Base-by-base conservation (phyloP, 2,329 filamentous ascomycete species). In the Madurella fahalii region DNA sequence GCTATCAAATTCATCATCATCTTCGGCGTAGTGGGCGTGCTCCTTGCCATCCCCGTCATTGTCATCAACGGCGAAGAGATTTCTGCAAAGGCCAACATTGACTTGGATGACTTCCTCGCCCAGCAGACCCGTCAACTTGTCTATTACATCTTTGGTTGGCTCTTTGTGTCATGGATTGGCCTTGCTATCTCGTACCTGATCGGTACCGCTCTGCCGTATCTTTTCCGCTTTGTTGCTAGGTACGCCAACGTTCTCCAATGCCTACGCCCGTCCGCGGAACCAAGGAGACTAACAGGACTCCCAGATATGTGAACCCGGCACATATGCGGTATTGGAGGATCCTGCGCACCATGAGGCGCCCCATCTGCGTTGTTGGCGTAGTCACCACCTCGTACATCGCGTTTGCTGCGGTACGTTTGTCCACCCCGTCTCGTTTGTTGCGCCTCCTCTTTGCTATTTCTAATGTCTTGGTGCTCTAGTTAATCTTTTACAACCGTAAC, bases 251-350 rank as follows among this genome's bases (percentile, higher is more conserved):
- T 8, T 8, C 13, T n/a, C 9, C 32, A 9, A 17, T 32, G 9
- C 34, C 12, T 18, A 25, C 4, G 3, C 25, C 25, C 25, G 25
- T 42, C 9, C 32, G 12, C 11, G 9, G 5, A 15, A 11, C 30
- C 25, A 18, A 47, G 34, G 4, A 16, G 25, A 7, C 25, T 25
- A 25, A 25, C 25, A 7, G 25, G 25, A 11, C 34, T 18, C 20
- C 15, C 15, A 67, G 65, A 58, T 68, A 67, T 41, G 57, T 64
- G 16, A 68, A 68, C 40, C 61, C 65, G 2, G 63, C 64, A 4
- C 62, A 67, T 40, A 58, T 61, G 48, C 60, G 61, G 16, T 68
- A 68, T 41, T 68, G 64, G 66, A 57, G 66, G 9, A 48, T 64
- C 1, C 46, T 67, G 5, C 61, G 63, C 20, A 58, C 61, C 2